These are phyloP conservation scores for Phylloporus arenicola DNA, from an alignment of 768 basidiomycete genomes.

Conservation along the genomic window DNA sequence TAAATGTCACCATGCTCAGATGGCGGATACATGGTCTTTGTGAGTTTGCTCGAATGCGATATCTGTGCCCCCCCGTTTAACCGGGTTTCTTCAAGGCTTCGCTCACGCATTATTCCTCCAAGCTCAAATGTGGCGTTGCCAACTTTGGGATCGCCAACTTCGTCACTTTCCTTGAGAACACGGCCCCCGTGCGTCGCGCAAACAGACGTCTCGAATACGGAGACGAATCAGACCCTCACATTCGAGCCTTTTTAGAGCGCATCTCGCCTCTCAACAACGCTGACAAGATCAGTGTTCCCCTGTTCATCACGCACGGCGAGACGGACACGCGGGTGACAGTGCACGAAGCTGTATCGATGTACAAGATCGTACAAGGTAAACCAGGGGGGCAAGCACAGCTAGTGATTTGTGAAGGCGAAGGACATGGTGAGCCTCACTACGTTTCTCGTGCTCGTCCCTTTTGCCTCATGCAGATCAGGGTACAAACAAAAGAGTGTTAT, in stretches of 20 bases:
- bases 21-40: conserved; percentile 39
- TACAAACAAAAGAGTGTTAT: conserved; percentile 42
- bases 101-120: conserved; percentile 37
- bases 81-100: conserved; percentile 27
- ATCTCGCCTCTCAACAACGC: conserved; percentile 38
- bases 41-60: conserved; percentile 13
- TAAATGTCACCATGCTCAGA: conserved; percentile 17
- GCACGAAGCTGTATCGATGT: conserved; percentile 37
- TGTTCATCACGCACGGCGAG: conserved; percentile 40
- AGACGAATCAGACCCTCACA: conserved; percentile 34
- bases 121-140: conserved; percentile 37
- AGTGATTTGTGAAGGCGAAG: conserved; percentile 38
- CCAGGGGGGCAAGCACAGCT: conserved; percentile 30
- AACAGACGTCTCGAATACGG: conserved; percentile 37
- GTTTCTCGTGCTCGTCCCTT: background rate
- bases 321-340: conserved; percentile 37
- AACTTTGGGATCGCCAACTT: conserved; percentile 39
- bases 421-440: conserved; percentile 33
- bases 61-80: conserved; percentile 1
- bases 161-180: conserved; percentile 39
- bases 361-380: conserved; percentile 24
- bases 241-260: conserved; percentile 34
- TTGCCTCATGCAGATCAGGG: conserved; percentile 21
- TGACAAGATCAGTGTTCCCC: conserved; percentile 32
- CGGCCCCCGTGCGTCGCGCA: conserved; percentile 33